These are phyloP conservation scores for Septoria petroselini DNA, from an alignment of 2,329 filamentous ascomycete species.

Conservation along the genomic window DNA sequence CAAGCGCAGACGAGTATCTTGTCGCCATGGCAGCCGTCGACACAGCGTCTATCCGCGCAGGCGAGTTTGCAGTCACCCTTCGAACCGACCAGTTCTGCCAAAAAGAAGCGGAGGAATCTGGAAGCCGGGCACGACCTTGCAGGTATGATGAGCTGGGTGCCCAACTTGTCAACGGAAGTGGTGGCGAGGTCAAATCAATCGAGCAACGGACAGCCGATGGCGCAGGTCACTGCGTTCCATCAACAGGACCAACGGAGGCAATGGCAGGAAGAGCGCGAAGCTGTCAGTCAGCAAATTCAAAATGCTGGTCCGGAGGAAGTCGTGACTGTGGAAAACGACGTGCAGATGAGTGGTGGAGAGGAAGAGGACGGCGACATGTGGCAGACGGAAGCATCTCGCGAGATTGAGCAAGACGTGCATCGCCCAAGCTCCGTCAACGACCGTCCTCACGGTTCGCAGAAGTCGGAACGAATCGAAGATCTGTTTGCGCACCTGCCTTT, in stretches of 20 bases:
- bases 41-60: conserved; percentile 1
- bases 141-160: conserved; percentile 32
- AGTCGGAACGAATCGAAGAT: conserved; percentile 34
- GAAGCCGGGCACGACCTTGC: conserved; percentile 12
- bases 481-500: conserved; percentile 37
- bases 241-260: conserved; percentile 3
- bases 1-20: conserved; percentile 1
- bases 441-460: conserved; percentile 9
- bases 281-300: conserved; percentile 25
- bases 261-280: conserved; percentile 25
- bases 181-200: conserved; percentile 3
- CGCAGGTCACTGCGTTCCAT: background rate
- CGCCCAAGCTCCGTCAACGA: background rate
- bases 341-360: conserved; percentile 16
- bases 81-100: conserved; percentile 16
- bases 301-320: conserved; percentile 23
- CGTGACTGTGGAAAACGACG: conserved; percentile 26
- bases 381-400: conserved; percentile 48
- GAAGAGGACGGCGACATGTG: conserved; percentile 43
- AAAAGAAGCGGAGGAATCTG: conserved; percentile 12
- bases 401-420: conserved; percentile 25
- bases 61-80: conserved; percentile 10
- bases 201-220: background rate
- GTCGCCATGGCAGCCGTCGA: conserved; percentile 8
- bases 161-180: conserved; percentile 18